Conservation (phyloP, 2,329 filamentous ascomycete genomes). For the Aotearoamyces nothofagi region DNA sequence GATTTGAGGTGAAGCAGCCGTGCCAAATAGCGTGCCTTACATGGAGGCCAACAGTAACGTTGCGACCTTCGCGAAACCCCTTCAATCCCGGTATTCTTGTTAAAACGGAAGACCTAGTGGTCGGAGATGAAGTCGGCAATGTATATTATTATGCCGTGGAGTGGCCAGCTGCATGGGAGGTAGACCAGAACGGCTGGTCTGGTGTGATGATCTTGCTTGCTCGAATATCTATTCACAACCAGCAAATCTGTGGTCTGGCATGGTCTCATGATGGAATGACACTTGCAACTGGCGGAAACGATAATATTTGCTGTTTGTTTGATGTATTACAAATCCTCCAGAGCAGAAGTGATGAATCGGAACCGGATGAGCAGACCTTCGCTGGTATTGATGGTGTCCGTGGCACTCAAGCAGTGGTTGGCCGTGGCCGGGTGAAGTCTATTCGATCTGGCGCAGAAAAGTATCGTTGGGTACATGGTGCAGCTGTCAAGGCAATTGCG, state of each 20-base stretch:
- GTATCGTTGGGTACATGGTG: constrained; percentile 64
- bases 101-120: constrained; percentile 66
- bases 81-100: constrained; percentile 30
- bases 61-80: constrained; percentile 35
- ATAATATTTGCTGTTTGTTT: constrained; percentile 79
- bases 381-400: constrained; percentile 15
- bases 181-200: constrained; percentile 52
- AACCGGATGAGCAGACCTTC: constrained; percentile 8
- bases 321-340: constrained; percentile 24
- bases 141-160: constrained; percentile 84
- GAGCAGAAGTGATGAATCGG: constrained; percentile 4
- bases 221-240: constrained; percentile 62
- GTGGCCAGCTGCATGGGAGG: constrained; percentile 56
- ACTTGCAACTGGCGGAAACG: constrained; percentile 84
- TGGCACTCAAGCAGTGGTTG: constrained; percentile 16
- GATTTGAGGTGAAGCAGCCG: constrained; percentile 62
- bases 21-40: constrained; percentile 63
- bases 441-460: constrained; percentile 42
- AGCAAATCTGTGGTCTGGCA: constrained; percentile 86
- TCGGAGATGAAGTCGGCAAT: constrained; percentile 71
- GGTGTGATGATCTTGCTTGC: constrained; percentile 67
- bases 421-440: constrained; percentile 24
- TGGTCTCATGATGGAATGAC: constrained; percentile 66
- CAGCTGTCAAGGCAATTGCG: constrained; percentile 90
- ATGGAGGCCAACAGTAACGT: constrained; percentile 54